Evolutionary conservation across 2,329 filamentous ascomycete genomes (phyloP).

Genomic region (Zalaria obscura): DNA sequence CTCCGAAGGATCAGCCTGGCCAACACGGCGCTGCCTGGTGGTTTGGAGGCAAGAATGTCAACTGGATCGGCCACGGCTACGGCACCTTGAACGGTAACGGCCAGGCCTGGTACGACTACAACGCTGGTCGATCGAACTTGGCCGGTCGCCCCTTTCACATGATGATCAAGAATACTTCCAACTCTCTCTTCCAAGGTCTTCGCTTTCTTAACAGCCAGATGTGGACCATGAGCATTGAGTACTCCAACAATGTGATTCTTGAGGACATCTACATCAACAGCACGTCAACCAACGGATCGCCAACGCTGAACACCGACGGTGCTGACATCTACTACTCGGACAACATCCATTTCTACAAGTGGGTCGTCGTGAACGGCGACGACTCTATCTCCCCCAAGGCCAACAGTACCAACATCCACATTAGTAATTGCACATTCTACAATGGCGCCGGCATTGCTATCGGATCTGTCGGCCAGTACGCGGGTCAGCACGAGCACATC

Average conservation of each 20-base stretch:
- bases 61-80: conserved; percentile 33
- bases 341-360: conserved; percentile 36
- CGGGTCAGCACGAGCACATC: conserved; percentile 32
- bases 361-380: conserved; percentile 38
- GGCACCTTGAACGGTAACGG: conserved; percentile 47
- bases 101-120: conserved; percentile 43
- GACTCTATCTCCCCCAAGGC: conserved; percentile 40
- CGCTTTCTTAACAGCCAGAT: conserved; percentile 44
- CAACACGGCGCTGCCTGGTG: conserved; percentile 37
- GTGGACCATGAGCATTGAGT: conserved; percentile 39
- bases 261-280: conserved; percentile 38
- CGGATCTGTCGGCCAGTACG: conserved; percentile 44
- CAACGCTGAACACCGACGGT: conserved; percentile 25
- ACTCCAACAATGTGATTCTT: conserved; percentile 29
- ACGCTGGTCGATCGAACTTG: conserved; percentile 28
- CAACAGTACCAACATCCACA: conserved; percentile 39
- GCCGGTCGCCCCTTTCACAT: conserved; percentile 37
- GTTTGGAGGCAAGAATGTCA: conserved; percentile 39
- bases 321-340: conserved; percentile 40
- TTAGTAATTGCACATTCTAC: conserved; percentile 35
- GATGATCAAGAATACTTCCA: conserved; percentile 34
- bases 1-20: conserved; percentile 41
- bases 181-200: conserved; percentile 34
- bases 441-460: conserved; percentile 40
- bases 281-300: conserved; percentile 13